Evolutionary conservation across 495 filamentous ascomycete genomes (phyloP).

Genomic region (Podospora pseudopauciseta): DNA sequence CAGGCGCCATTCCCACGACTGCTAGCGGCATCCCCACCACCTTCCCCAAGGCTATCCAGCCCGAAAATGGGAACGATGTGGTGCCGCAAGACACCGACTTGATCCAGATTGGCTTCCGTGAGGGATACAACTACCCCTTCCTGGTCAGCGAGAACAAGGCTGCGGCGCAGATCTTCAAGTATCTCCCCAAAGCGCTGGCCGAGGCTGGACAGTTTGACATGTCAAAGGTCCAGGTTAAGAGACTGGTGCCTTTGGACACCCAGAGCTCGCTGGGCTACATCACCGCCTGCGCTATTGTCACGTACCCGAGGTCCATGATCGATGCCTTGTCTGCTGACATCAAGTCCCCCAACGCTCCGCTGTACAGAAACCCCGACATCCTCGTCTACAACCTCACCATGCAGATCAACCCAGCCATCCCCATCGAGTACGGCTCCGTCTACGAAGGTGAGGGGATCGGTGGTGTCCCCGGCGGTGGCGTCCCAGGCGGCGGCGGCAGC

Average conservation of each 20-base stretch:
- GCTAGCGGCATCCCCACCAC: constrained; percentile 54
- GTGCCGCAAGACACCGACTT: constrained; percentile 59
- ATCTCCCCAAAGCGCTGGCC: constrained; percentile 70
- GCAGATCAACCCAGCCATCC: constrained; percentile 81
- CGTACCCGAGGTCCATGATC: constrained; percentile 64
- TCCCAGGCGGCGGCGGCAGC: constrained; percentile 18
- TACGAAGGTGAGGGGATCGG: constrained; percentile 23
- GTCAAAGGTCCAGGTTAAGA: constrained; percentile 60
- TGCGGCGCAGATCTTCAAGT: constrained; percentile 82
- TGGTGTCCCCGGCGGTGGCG: constrained; percentile 22
- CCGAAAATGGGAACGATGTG: constrained; percentile 32
- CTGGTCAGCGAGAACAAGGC: constrained; percentile 66
- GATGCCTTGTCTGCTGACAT: constrained; percentile 60
- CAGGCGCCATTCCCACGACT: constrained; percentile 26
- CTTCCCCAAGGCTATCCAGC: constrained; percentile 73
- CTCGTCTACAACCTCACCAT: constrained; percentile 64
- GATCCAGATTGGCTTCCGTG: constrained; percentile 82
- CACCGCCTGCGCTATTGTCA: constrained; percentile 74
- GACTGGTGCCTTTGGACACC: constrained; percentile 76
- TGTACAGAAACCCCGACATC: constrained; percentile 66
- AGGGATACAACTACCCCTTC: constrained; percentile 75
- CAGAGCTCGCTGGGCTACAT: constrained; percentile 65
- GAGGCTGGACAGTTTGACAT: constrained; percentile 54
- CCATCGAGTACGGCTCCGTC: constrained; percentile 54
- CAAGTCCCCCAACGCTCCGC: constrained; percentile 58